These are phyloP conservation scores for Aurantiochytrium sp. DNA, from an alignment of 108 stramenopile species.

Conservation along the genomic window DNA sequence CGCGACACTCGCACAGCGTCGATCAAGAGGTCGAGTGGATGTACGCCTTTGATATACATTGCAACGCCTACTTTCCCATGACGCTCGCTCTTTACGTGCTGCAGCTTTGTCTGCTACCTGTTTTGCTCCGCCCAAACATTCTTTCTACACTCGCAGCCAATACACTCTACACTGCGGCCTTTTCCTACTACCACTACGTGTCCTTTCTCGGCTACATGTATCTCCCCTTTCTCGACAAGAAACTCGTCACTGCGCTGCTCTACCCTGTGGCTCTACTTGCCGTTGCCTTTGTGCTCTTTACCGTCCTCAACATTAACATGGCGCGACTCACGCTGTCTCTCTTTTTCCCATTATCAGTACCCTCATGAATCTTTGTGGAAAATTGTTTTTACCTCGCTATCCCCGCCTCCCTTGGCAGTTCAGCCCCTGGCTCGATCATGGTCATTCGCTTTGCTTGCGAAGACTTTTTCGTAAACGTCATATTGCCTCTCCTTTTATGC, in stretches of 20 bases:
- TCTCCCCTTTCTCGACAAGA: not conserved
- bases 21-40: constrained; percentile 90
- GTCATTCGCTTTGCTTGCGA: too few species aligned
- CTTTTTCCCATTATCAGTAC: not conserved
- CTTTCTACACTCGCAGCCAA: constrained; percentile 71
- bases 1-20: constrained; percentile 59
- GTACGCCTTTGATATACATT: constrained; percentile 96
- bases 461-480: too few species aligned
- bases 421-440: too few species aligned
- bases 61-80: constrained; percentile 88
- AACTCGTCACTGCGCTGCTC: not conserved
- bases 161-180: constrained; percentile 75
- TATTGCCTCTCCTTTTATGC: too few species aligned
- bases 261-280: constrained; percentile 8
- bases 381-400: too few species aligned
- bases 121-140: constrained; percentile 70
- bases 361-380: too few species aligned
- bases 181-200: constrained; percentile 83
- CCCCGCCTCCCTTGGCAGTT: too few species aligned
- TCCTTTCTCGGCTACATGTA: constrained; percentile 10
- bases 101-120: constrained; percentile 85
- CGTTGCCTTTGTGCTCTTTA: not conserved
- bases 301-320: not conserved
- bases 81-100: constrained; percentile 81
- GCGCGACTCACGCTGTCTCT: not conserved